These are phyloP conservation scores for Fraxinus paxiana DNA, from an alignment of 305 asterid genomes.

Conservation along the genomic window DNA sequence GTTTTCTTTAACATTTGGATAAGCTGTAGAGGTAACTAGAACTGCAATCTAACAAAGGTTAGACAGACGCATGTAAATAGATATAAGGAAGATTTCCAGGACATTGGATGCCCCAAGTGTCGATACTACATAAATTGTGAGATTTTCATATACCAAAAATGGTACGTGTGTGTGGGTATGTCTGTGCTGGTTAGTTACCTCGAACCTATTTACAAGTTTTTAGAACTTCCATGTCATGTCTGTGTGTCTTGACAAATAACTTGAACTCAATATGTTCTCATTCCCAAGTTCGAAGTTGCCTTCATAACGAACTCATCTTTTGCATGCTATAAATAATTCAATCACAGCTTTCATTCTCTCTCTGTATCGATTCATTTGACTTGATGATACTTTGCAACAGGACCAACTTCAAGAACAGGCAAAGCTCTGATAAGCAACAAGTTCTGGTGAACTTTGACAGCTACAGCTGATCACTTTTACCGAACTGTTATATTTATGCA, in stretches of 20 bases:
- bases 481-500: neutral
- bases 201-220: neutral
- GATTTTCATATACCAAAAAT: neutral
- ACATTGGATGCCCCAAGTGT: neutral
- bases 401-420: conserved; percentile 72
- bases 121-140: neutral
- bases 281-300: neutral
- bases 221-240: neutral
- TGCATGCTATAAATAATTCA: neutral
- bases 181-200: neutral
- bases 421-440: conserved; percentile 29
- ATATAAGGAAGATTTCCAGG: neutral
- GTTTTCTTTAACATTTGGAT: neutral
- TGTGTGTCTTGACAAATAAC: neutral
- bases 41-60: neutral
- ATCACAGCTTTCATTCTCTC: neutral
- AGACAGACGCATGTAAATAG: neutral
- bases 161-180: neutral
- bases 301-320: neutral
- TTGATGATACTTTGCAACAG: conserved; percentile 34
- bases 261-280: neutral
- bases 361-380: neutral
- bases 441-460: neutral
- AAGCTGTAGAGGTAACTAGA: neutral
- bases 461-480: neutral